phyloP scores from a whole-genome alignment of 2,329 filamentous ascomycete genomes.

The Ophiostoma populinum region DNA sequence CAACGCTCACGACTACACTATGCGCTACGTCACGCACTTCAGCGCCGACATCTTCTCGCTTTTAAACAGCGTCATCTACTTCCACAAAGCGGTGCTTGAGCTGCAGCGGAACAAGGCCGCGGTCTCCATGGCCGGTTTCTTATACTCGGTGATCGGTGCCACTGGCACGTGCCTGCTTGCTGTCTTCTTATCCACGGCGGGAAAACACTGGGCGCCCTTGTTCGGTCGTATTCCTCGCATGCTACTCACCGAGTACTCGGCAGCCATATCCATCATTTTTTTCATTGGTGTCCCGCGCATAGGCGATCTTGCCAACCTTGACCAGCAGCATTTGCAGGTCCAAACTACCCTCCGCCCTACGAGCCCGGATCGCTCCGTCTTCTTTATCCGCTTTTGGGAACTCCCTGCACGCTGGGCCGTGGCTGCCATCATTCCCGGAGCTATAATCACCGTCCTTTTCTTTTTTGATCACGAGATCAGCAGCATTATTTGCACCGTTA shows the following conservation, averaged over 20 bases:
- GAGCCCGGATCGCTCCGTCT: conserved; percentile 1
- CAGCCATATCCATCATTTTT: conserved; percentile 5
- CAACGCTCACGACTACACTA: conserved; percentile 6
- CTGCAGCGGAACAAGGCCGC: conserved; percentile 1
- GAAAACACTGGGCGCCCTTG: conserved; percentile 4
- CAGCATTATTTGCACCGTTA: conserved; percentile 4
- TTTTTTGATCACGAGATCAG: conserved; percentile 6
- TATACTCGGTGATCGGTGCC: conserved; percentile 5
- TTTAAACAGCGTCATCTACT: conserved; percentile 6
- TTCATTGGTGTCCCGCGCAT: conserved; percentile 5
- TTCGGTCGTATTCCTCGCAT: conserved; percentile 4
- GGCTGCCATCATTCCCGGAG: conserved; percentile 3
- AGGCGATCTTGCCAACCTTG: neutral
- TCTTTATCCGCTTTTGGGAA: conserved; percentile 6
- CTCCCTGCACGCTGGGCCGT: conserved; percentile 2
- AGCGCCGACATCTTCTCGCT: conserved; percentile 5
- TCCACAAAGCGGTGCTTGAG: conserved; percentile 6
- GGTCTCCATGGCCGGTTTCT: conserved; percentile 4
- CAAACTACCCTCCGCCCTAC: conserved; percentile 3
- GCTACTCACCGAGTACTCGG: conserved; percentile 5
- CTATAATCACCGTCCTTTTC: conserved; percentile 4
- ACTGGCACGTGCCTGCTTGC: conserved; percentile 3
- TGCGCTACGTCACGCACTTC: conserved; percentile 6
- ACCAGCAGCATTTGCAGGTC: conserved; percentile 4
- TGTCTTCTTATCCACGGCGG: conserved; percentile 4